Conservation (phyloP, 345 rosid species). For the Eutrema japonicum region DNA sequence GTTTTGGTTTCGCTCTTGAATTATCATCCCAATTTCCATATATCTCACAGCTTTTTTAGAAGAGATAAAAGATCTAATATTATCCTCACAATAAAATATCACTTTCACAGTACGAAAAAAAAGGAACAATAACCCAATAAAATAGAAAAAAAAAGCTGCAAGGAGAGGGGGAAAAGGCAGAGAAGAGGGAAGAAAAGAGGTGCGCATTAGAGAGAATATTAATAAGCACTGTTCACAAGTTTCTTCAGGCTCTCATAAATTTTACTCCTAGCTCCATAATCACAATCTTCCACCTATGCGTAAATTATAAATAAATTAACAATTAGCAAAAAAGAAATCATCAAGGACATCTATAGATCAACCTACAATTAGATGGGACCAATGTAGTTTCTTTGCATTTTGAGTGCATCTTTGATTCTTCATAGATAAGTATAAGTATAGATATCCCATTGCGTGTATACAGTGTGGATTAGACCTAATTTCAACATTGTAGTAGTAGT, state of each 20-base stretch:
- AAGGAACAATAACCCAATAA: not conserved
- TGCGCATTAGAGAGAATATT: not conserved
- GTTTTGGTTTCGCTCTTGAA: not conserved
- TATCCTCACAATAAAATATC: conserved; percentile 27
- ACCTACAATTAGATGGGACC: not conserved
- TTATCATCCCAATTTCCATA: not conserved
- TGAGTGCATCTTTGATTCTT: not conserved
- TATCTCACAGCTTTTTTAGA: conserved; percentile 12
- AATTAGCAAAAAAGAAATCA: not conserved
- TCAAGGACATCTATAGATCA: not conserved
- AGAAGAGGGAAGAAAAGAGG: not conserved
- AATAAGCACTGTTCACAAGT: conserved; percentile 31
- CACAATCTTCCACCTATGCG: conserved; percentile 39
- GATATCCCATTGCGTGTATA: not conserved
- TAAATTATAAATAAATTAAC: not conserved
- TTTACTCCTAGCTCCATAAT: conserved; percentile 26
- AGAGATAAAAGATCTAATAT: not conserved
- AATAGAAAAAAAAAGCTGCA: not conserved
- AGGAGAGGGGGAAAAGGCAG: not conserved
- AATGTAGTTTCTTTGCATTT: conserved; percentile 15
- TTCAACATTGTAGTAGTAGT: not conserved
- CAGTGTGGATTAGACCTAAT: not conserved
- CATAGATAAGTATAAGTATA: not conserved
- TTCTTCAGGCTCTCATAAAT: conserved; percentile 34
- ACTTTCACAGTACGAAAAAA: conserved; percentile 3